Evolutionary conservation across 1,284 basidiomycete species (phyloP).

Genomic region (Pterulicium gracile): DNA sequence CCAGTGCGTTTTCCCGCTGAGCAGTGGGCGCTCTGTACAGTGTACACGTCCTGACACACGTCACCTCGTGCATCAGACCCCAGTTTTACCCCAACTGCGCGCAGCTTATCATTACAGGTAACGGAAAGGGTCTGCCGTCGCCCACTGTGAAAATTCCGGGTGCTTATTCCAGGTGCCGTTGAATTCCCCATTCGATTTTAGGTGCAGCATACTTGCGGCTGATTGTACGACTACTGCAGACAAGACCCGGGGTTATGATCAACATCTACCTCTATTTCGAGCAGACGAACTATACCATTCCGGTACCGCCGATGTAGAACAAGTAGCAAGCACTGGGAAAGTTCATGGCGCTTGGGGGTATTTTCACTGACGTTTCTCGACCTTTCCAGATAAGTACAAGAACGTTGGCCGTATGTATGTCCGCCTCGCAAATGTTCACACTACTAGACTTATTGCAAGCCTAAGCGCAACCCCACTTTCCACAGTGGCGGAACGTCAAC

Average conservation of each 20-base stretch:
- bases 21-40: too few relatives aligned
- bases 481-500: too few relatives aligned
- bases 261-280: conserved; percentile 22
- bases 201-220: background rate
- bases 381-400: too few relatives aligned
- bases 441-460: too few relatives aligned
- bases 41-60: background rate
- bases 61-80: conserved; percentile 16
- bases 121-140: conserved; percentile 21
- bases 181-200: background rate
- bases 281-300: conserved; percentile 26
- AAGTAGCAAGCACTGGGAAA: background rate
- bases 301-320: conserved; percentile 15
- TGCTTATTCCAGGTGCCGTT: conserved; percentile 17
- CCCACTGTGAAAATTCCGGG: conserved; percentile 25
- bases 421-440: too few relatives aligned
- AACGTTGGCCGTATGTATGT: too few relatives aligned
- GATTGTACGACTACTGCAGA: conserved; percentile 9
- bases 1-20: background rate
- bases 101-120: conserved; percentile 24
- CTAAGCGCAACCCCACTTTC: too few relatives aligned
- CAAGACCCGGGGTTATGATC: conserved; percentile 24
- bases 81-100: conserved; percentile 31
- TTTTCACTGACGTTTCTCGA: too few relatives aligned
- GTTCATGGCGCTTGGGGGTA: too few relatives aligned